Conservation (phyloP, 257 asterid genomes). For the Plectranthus barbatus region DNA sequence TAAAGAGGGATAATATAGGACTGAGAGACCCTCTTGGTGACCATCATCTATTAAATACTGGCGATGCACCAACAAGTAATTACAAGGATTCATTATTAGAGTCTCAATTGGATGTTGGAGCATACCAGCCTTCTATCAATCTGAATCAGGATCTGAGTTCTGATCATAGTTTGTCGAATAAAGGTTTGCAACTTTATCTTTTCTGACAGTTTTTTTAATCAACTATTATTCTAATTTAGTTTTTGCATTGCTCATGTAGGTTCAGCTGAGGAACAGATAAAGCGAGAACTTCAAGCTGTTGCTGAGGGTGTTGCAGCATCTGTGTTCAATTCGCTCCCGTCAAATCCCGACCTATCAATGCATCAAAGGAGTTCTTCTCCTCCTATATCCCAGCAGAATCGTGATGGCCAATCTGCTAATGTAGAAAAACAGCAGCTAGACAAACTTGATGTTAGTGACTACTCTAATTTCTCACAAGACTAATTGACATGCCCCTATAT, state of each 20-base stretch:
- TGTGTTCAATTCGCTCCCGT: slow-evolving; percentile 56
- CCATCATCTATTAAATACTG: slow-evolving; percentile 15
- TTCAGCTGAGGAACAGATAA: slow-evolving; percentile 72
- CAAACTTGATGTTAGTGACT: slow-evolving; percentile 48
- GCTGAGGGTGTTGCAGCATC: slow-evolving; percentile 97
- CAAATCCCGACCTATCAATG: slow-evolving; percentile 39
- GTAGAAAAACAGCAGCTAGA: slow-evolving; percentile 39
- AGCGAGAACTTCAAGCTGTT: slow-evolving; percentile 90
- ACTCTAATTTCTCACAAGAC: slow-evolving; percentile 7
- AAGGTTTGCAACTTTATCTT: slow-evolving; percentile 31
- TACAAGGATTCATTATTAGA: slow-evolving; percentile 27
- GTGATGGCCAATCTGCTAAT: slow-evolving; percentile 35
- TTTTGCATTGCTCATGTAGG: slow-evolving; percentile 25
- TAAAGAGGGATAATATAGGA: slow-evolving; percentile 50
- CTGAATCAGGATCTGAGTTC: slow-evolving; percentile 27
- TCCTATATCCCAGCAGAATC: slow-evolving; percentile 31
- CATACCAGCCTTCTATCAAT: slow-evolving; percentile 34
- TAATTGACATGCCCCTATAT: background rate
- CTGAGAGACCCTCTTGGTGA: slow-evolving; percentile 35
- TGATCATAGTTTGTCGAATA: slow-evolving; percentile 39
- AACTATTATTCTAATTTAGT: slow-evolving; percentile 13
- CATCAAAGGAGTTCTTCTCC: slow-evolving; percentile 34
- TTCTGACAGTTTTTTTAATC: background rate
- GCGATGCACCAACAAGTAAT: slow-evolving; percentile 28
- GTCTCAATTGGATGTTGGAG: slow-evolving; percentile 33